Percentiles rank a stretch among this genome's conserved stretches.
Evolutionary conservation across 495 filamentous ascomycete species (phyloP).

Genomic region (Penicillium malachiteum): DNA sequence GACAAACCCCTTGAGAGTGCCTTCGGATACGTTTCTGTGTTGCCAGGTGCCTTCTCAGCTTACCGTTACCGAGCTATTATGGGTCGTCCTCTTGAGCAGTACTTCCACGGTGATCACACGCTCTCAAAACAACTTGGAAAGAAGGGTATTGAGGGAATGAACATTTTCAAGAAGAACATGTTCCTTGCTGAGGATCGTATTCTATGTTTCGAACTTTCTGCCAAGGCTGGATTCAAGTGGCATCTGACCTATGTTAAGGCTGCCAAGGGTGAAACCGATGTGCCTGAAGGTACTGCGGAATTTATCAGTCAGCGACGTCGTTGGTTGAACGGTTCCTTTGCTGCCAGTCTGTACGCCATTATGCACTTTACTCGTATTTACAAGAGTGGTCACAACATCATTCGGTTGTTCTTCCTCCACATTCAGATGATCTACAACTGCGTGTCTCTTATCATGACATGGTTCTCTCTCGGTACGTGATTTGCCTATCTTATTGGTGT

Average conservation of each 20-base stretch:
- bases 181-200: slow-evolving; percentile 99
- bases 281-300: slow-evolving; percentile 91
- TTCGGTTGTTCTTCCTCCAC: slow-evolving; percentile 97
- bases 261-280: slow-evolving; percentile 97
- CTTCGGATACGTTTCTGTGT: slow-evolving; percentile 94
- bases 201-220: slow-evolving; percentile 96
- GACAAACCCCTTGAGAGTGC: slow-evolving; percentile 97
- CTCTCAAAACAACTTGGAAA: slow-evolving; percentile 89
- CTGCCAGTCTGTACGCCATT: slow-evolving; percentile 90
- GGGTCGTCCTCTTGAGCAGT: slow-evolving; percentile 94
- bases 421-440: slow-evolving; percentile 93
- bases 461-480: slow-evolving; percentile 83
- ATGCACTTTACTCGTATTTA: slow-evolving; percentile 99
- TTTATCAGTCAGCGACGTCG: slow-evolving; percentile 95
- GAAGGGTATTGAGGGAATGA: slow-evolving; percentile 99
- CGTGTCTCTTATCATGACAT: slow-evolving; percentile 82
- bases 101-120: slow-evolving; percentile 98
- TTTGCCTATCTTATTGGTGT: background rate
- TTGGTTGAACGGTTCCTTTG: slow-evolving; percentile 98
- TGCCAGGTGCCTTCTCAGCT: slow-evolving; percentile 97
- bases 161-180: slow-evolving; percentile 99
- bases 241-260: slow-evolving; percentile 97
- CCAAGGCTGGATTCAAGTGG: slow-evolving; percentile 98
- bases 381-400: slow-evolving; percentile 89
- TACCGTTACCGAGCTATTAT: slow-evolving; percentile 97